A percentile compares a stretch with the other conserved stretches of the same genome.
phyloP scores from a whole-genome alignment of 129 eudicot species.

The Heracleum sosnowskyi region DNA sequence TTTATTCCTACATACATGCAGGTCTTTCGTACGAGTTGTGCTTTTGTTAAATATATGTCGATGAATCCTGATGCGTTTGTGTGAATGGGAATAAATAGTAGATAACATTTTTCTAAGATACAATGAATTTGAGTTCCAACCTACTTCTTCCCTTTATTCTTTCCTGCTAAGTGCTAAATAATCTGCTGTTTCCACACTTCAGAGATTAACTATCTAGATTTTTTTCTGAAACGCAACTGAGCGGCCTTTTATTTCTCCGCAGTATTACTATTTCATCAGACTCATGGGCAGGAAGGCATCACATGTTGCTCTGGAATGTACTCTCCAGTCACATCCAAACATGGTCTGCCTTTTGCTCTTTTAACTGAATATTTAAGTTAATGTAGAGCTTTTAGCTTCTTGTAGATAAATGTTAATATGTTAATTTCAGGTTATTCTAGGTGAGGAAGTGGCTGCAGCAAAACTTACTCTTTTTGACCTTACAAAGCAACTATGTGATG shows the following conservation, averaged over 20 bases:
- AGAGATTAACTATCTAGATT: neutral
- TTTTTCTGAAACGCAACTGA: constrained; percentile 5
- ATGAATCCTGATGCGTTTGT: neutral
- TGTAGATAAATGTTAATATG: neutral
- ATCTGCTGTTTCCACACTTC: neutral
- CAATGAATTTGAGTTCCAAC: neutral
- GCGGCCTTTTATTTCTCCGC: too few species aligned
- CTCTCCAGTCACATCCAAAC: too few species aligned
- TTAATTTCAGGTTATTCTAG: constrained; percentile 65
- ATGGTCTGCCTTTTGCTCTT: too few species aligned
- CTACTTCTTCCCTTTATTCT: neutral
- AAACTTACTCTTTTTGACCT: constrained; percentile 84
- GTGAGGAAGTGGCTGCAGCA: constrained; percentile 56
- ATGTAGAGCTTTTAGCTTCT: neutral
- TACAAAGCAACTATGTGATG: constrained; percentile 87
- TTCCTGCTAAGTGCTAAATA: neutral
- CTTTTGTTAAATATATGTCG: neutral
- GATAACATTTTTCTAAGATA: neutral
- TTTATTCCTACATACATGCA: neutral
- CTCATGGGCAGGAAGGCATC: too few species aligned
- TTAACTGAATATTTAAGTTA: too few species aligned
- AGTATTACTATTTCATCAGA: too few species aligned
- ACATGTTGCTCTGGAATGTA: too few species aligned
- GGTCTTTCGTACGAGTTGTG: neutral
- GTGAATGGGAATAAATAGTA: neutral